Conservation (phyloP, 2,329 filamentous ascomycete genomes). For the Conoideocrella luteorostrata region DNA sequence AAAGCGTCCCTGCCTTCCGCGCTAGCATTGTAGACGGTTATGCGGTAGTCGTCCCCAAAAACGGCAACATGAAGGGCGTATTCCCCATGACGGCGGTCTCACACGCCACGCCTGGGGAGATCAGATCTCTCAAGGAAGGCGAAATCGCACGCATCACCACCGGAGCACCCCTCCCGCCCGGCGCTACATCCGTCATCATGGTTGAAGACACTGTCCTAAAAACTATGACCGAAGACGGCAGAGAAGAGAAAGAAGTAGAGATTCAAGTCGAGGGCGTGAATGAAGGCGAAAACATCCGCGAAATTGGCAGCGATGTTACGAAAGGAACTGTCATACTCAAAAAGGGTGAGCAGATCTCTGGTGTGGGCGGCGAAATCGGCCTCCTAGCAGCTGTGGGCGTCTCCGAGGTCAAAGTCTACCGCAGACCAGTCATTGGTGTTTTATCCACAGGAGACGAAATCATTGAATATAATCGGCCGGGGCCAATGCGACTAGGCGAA, state of each 20-base stretch:
- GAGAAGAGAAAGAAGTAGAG: slow-evolving; percentile 82
- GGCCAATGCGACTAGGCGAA: slow-evolving; percentile 65
- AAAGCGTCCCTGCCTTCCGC: slow-evolving; percentile 85
- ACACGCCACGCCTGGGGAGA: slow-evolving; percentile 70
- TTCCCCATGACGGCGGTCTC: slow-evolving; percentile 86
- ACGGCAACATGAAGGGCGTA: slow-evolving; percentile 63
- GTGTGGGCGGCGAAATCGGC: slow-evolving; percentile 85
- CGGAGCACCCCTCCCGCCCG: slow-evolving; percentile 80
- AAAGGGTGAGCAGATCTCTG: slow-evolving; percentile 76
- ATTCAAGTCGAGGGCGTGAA: slow-evolving; percentile 73
- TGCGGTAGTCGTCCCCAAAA: slow-evolving; percentile 63
- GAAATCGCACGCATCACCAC: slow-evolving; percentile 89
- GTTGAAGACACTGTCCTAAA: slow-evolving; percentile 85
- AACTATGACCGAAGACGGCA: slow-evolving; percentile 68
- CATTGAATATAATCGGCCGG: slow-evolving; percentile 62
- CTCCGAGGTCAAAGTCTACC: slow-evolving; percentile 63
- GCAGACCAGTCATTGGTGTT: slow-evolving; percentile 73
- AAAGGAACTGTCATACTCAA: slow-evolving; percentile 63
- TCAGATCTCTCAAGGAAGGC: slow-evolving; percentile 59
- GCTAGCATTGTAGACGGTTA: slow-evolving; percentile 98
- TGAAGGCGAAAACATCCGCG: slow-evolving; percentile 80
- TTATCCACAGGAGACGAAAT: slow-evolving; percentile 95
- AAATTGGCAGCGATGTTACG: slow-evolving; percentile 81
- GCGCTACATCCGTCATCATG: slow-evolving; percentile 83
- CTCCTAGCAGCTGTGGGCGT: slow-evolving; percentile 81